Percentiles rank a stretch among this genome's conserved stretches.
These are phyloP conservation scores for Anthoceros angustus DNA, from an alignment of 225 moss, liverwort and hornwort species.

Conservation along the genomic window DNA sequence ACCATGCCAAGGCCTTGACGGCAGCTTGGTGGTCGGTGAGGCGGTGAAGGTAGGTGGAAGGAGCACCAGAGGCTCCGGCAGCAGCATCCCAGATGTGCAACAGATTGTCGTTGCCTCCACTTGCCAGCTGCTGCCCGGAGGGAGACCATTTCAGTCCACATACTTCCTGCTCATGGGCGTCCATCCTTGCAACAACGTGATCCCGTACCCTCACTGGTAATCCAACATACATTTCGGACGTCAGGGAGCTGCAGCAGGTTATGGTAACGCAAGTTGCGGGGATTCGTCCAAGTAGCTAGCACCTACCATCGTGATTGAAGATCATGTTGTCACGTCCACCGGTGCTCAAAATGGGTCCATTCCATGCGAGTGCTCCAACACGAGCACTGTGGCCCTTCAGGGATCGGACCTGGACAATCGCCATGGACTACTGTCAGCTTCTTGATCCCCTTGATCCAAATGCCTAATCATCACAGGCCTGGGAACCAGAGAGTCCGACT, in stretches of 20 bases:
- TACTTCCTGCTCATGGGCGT: slow-evolving; percentile 77
- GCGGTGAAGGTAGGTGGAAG: slow-evolving; percentile 64
- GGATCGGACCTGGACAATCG: slow-evolving; percentile 41
- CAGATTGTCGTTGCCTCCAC: slow-evolving; percentile 88
- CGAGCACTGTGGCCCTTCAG: slow-evolving; percentile 81
- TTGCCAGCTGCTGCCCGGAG: slow-evolving; percentile 81
- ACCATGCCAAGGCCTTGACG: slow-evolving; percentile 95
- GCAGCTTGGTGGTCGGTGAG: slow-evolving; percentile 80
- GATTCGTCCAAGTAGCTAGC: neutral
- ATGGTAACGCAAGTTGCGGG: no score
- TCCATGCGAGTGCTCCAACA: slow-evolving; percentile 87
- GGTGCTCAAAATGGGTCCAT: slow-evolving; percentile 62
- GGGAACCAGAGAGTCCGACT: no score
- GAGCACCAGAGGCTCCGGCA: slow-evolving; percentile 42
- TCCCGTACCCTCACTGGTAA: slow-evolving; percentile 68
- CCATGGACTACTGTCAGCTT: neutral
- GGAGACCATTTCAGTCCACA: slow-evolving; percentile 95
- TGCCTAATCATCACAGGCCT: neutral
- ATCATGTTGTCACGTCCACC: slow-evolving; percentile 81
- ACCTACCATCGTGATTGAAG: slow-evolving; percentile 75
- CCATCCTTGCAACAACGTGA: slow-evolving; percentile 62
- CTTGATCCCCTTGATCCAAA: neutral
- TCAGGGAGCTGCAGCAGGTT: neutral
- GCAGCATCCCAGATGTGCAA: slow-evolving; percentile 93
- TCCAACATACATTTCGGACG: neutral